Conservation (phyloP, 352 stramenopile species). For the Saprolegnia diclina region DNA sequence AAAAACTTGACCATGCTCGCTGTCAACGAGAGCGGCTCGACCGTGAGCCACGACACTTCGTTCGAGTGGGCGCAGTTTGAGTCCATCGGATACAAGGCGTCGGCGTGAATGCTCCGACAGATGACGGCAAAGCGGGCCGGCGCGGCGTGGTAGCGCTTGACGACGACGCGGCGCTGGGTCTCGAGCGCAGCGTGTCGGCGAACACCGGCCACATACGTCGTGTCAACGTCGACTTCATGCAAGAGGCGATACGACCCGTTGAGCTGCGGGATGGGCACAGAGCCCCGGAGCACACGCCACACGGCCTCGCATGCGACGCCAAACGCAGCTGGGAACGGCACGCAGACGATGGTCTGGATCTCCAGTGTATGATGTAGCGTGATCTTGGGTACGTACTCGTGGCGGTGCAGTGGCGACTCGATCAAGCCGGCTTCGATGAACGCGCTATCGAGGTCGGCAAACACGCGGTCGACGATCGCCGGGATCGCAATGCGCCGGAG, state of each 20-base stretch:
- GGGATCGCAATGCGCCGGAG: background rate
- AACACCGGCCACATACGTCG: slow-evolving; percentile 9
- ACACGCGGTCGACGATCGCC: slow-evolving; percentile 14
- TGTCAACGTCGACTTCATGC: background rate
- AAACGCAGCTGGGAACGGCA: background rate
- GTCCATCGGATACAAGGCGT: slow-evolving; percentile 2
- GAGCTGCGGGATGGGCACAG: background rate
- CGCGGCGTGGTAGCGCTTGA: background rate
- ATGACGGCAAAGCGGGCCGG: background rate
- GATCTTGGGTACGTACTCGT: slow-evolving; percentile 3
- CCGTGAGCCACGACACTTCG: slow-evolving; percentile 5
- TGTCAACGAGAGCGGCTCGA: background rate
- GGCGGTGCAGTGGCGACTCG: background rate
- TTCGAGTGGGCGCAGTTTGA: background rate
- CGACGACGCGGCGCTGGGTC: slow-evolving; percentile 3
- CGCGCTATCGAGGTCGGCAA: background rate
- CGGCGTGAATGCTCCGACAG: background rate
- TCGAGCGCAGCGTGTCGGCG: background rate
- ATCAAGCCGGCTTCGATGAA: slow-evolving; percentile 14
- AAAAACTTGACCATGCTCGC: slow-evolving; percentile 10
- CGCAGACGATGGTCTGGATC: slow-evolving; percentile 1
- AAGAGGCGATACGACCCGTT: slow-evolving; percentile 1
- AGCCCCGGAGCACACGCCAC: background rate
- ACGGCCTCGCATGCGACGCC: background rate
- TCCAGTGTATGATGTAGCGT: background rate